Evolutionary conservation across 129 eudicot species (phyloP), one percentile per base, ranked within the genome.

Genomic region (Escallonia herrerae): DNA sequence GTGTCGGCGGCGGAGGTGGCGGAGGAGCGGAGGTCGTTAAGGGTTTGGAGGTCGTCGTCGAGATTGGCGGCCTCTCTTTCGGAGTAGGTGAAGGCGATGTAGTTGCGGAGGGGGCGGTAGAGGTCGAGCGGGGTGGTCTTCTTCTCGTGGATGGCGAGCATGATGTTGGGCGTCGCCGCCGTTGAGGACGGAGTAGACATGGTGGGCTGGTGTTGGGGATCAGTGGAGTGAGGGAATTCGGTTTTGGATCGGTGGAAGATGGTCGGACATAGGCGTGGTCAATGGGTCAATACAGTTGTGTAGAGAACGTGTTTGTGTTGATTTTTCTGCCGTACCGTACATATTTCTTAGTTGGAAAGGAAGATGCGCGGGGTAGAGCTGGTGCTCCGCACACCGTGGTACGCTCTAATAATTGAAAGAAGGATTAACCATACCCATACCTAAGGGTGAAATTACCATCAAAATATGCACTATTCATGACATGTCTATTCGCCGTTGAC

Each of bases 1-100:
- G 95, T 75, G 58, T 85, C 96, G 71, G 82, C 47, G 3, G 74
- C 86, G 63, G 80, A 87, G 66, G 87, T 51, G 40, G 42, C 85
- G 77, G 82, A 73, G 77, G 82, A 73, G 5, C 98, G 89, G 58
- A 82, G 61, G 48, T 79, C 72, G 58, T 93, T 93, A 50, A 88
- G 72, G 74, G 96, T 77, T 72, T 93, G 79, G 81, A 93, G 95
- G 63, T 93, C 98, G 73, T 93, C 98, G 37, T 93, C 98, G 56
- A 93, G 79, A 79, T 78, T 88, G 73, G 83, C 96, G 11, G 98
- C 98, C 66, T 93, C 87, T 82, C 91, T 95, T 67, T 91, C 97
- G 74, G 95, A 87, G 84, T 91, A 91, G 62, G 85, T 84, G 73
- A 81, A 74, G 77, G 70, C 87, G 41, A 91, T 81, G 87, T 80